Evolutionary conservation across 805 yeast genomes (phyloP).

Genomic region (Pachysolen tannophilus): DNA sequence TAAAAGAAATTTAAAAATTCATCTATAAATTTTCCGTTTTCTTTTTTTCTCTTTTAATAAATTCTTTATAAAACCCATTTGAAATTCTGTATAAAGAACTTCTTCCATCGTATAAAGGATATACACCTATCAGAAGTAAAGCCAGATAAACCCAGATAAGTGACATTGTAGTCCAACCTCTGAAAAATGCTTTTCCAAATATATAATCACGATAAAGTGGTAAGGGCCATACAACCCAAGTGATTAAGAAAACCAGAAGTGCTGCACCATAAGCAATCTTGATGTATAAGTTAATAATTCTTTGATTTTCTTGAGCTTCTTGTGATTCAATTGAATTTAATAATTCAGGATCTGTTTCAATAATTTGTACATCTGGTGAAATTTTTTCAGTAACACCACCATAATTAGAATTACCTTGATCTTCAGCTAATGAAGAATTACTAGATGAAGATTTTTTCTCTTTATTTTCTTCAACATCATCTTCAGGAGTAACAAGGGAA

Average conservation of each 20-base stretch:
- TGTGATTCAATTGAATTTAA: conserved; percentile 5
- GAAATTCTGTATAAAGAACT: too few relatives aligned
- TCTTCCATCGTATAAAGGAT: too few relatives aligned
- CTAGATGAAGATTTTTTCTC: background rate
- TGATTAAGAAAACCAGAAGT: conserved; percentile 21
- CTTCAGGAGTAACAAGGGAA: too few relatives aligned
- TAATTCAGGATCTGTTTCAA: conserved; percentile 5
- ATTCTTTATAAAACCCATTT: too few relatives aligned
- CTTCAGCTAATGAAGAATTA: background rate
- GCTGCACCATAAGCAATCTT: conserved; percentile 21
- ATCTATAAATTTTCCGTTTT: too few relatives aligned
- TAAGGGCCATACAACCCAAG: conserved; percentile 32
- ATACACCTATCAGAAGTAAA: too few relatives aligned
- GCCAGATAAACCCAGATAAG: too few relatives aligned
- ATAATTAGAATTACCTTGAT: background rate
- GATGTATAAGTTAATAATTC: conserved; percentile 13
- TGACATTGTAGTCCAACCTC: too few relatives aligned
- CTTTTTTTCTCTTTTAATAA: too few relatives aligned
- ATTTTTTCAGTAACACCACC: conserved; percentile 1
- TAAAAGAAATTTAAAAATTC: too few relatives aligned
- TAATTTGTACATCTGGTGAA: conserved; percentile 2
- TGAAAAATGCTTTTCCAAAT: too few relatives aligned
- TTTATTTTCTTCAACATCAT: conserved; percentile 1
- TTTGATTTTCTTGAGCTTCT: conserved; percentile 4
- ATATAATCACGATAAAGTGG: too few relatives aligned